These are phyloP conservation scores for Phytophthora pini DNA, from an alignment of 352 stramenopile species.

Conservation along the genomic window DNA sequence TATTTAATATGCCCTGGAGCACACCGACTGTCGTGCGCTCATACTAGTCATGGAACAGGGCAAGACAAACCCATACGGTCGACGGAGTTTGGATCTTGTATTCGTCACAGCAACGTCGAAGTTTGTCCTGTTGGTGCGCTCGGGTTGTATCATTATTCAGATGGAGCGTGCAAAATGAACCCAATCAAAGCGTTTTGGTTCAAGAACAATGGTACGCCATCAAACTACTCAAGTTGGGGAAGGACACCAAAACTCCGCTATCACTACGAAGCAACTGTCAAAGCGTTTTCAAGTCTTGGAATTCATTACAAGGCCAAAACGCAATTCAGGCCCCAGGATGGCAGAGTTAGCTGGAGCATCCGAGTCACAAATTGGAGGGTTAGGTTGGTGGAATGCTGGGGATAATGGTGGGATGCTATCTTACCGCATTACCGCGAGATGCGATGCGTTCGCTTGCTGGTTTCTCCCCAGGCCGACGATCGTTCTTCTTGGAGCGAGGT, in stretches of 20 bases:
- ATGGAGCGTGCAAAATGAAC: not conserved
- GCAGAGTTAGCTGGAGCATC: not conserved
- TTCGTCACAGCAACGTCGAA: not conserved
- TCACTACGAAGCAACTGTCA: slow-evolving; percentile 5
- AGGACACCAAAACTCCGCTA: not conserved
- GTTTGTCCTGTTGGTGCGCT: not conserved
- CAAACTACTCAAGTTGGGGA: not conserved
- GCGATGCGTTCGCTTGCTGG: slow-evolving; percentile 4
- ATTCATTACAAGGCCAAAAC: slow-evolving; percentile 6
- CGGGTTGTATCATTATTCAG: not conserved
- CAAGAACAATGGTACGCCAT: not conserved
- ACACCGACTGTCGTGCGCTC: not conserved
- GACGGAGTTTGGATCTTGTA: not conserved
- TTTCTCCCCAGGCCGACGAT: not conserved
- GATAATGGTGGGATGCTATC: slow-evolving; percentile 8
- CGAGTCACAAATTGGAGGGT: slow-evolving; percentile 11
- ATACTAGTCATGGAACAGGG: not conserved
- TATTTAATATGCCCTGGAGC: not conserved
- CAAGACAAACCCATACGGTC: not conserved
- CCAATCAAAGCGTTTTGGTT: not conserved
- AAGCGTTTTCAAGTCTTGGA: slow-evolving; percentile 4
- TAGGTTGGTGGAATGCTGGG: slow-evolving; percentile 5
- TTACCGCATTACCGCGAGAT: slow-evolving; percentile 7
- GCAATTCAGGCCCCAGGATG: not conserved
- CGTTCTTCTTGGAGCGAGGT: slow-evolving; percentile 10